A percentile compares a stretch with the other conserved stretches of the same genome.
Conservation (phyloP, 2,329 filamentous ascomycete genomes). For the Xylariaceae sp. region DNA sequence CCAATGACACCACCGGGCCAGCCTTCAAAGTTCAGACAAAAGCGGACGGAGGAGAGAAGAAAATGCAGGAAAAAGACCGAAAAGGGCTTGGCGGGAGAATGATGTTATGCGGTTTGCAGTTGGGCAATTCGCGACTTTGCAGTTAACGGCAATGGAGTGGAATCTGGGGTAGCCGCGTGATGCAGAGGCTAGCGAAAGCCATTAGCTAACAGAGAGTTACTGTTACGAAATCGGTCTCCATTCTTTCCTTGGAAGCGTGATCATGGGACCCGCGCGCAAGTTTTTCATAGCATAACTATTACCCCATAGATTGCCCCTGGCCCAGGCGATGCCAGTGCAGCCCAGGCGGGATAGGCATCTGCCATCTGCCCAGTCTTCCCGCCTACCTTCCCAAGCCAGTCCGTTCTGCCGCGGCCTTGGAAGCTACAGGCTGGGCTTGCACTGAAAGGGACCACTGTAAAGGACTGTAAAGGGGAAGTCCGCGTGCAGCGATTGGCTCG, state of each 20-base stretch:
- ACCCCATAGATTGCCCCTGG: constrained; percentile 30
- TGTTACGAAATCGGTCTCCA: constrained; percentile 31
- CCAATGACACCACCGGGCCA: constrained; percentile 16
- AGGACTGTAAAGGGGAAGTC: neutral
- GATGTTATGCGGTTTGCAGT: too few species aligned
- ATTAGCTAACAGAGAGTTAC: constrained; percentile 27
- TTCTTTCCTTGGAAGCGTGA: constrained; percentile 14
- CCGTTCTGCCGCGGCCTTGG: constrained; percentile 4
- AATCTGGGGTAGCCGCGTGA: constrained; percentile 31
- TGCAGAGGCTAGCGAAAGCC: constrained; percentile 19
- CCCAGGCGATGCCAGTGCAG: neutral
- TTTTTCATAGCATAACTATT: constrained; percentile 30
- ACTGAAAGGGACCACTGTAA: neutral
- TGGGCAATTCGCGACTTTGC: constrained; percentile 26
- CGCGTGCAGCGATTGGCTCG: neutral
- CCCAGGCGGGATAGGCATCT: too few species aligned
- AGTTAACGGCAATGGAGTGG: constrained; percentile 27
- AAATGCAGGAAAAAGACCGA: constrained; percentile 8
- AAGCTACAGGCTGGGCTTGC: neutral
- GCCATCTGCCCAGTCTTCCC: too few species aligned
- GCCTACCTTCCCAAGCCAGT: too few species aligned
- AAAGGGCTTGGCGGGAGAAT: constrained; percentile 2
- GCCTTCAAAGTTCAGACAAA: neutral
- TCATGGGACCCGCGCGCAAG: constrained; percentile 22
- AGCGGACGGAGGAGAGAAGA: constrained; percentile 5